phyloP scores from a whole-genome alignment of 257 asterid genomes.

The Gentiana dahurica region DNA sequence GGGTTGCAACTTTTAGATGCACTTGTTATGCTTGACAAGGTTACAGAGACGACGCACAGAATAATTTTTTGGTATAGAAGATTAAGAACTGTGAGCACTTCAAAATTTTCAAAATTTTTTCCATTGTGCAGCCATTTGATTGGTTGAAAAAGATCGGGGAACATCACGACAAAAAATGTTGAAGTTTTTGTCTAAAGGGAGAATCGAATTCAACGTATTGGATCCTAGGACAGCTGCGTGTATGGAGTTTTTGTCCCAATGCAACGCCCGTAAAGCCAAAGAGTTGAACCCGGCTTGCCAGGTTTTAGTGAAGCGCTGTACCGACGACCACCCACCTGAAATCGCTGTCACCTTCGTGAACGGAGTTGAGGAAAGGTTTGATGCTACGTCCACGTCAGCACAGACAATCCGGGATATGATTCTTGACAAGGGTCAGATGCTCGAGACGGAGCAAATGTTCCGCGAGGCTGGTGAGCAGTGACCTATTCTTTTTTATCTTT shows the following conservation, averaged over 20 bases:
- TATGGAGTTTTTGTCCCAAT: constrained; percentile 91
- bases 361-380: constrained; percentile 75
- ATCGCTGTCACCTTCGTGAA: constrained; percentile 85
- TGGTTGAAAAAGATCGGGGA: no score
- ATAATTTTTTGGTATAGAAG: no score
- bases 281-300: constrained; percentile 87
- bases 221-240: constrained; percentile 84
- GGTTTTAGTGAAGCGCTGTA: constrained; percentile 86
- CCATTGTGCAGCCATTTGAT: no score
- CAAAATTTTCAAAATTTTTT: no score
- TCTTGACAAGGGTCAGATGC: constrained; percentile 76
- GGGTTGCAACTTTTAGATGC: no score
- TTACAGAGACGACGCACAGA: no score
- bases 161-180: constrained; percentile 30
- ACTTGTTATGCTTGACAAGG: no score
- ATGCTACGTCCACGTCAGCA: constrained; percentile 77
- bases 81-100: no score
- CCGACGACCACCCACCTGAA: constrained; percentile 78
- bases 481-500: constrained; percentile 43
- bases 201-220: constrained; percentile 83
- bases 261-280: constrained; percentile 83
- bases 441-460: constrained; percentile 91
- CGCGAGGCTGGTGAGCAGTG: constrained; percentile 89
- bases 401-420: constrained; percentile 71
- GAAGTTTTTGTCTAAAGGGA: constrained; percentile 89